A percentile compares a stretch with the other conserved stretches of the same genome.
These are phyloP conservation scores for Diutina siamensis DNA, from an alignment of 1,139 yeast genomes.

Conservation along the genomic window DNA sequence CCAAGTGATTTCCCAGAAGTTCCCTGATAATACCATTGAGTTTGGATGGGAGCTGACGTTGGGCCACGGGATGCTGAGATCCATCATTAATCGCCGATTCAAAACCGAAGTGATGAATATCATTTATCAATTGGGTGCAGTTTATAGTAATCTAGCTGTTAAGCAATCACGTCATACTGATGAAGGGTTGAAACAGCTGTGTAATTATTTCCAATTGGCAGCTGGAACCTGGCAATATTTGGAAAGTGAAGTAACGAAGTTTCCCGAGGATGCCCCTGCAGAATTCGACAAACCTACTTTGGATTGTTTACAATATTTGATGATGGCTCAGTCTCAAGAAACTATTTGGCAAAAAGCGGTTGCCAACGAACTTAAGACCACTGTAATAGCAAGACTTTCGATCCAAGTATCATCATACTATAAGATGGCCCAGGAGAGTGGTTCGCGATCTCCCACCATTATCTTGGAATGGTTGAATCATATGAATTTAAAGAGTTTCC, in stretches of 20 bases:
- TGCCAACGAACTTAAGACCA: constrained; percentile 40
- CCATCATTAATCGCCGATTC: constrained; percentile 14
- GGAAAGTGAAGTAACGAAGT: constrained; percentile 6
- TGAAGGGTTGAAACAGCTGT: constrained; percentile 51
- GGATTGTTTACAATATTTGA: constrained; percentile 25
- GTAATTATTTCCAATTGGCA: constrained; percentile 53
- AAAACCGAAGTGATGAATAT: constrained; percentile 33
- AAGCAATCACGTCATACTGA: constrained; percentile 30
- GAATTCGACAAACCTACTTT: constrained; percentile 21
- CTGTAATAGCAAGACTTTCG: constrained; percentile 53
- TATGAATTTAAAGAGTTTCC: constrained; percentile 42
- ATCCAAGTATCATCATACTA: constrained; percentile 52
- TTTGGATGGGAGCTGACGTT: constrained; percentile 69
- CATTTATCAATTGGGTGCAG: constrained; percentile 57
- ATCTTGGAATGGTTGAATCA: constrained; percentile 57
- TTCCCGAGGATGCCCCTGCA: background rate
- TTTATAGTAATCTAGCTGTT: constrained; percentile 46
- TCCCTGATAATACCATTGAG: constrained; percentile 32
- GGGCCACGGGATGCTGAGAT: constrained; percentile 21
- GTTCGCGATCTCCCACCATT: constrained; percentile 39
- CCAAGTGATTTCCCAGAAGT: constrained; percentile 20
- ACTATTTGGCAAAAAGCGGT: constrained; percentile 71
- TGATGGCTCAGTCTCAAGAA: constrained; percentile 85
- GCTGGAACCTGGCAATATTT: constrained; percentile 56
- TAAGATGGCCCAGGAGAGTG: constrained; percentile 28